Evolutionary conservation across 2,329 filamentous ascomycete genomes (phyloP), one percentile per base, ranked within the genome.

Genomic region (Chaetomium strumarium): DNA sequence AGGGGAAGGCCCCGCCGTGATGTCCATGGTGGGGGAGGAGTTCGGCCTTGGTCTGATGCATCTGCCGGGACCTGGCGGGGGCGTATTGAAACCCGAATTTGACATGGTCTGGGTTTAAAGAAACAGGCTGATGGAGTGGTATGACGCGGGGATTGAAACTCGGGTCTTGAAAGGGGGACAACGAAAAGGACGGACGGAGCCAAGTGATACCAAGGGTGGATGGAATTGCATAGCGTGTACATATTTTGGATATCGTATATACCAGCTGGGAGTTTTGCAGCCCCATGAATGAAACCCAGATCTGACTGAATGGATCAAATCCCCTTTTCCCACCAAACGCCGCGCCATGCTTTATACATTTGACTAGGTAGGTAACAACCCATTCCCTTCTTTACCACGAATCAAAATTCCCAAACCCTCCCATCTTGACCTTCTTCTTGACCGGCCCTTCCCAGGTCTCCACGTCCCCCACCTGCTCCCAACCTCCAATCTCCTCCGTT

Each of bases 401-500:
- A 70, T 96, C 91, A 68, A 99, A 99, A 69, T 96, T 95, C 2
- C 92, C 91, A 75, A 97, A 99, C 0, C 90, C 55, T n/a, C 52
- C 50, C 31, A 83, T 77, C 66, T 88, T 93, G 2, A 75, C 70
- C 72, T 96, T 97, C 72, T 96, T 97, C 69, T 81, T 84, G 4
- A 77, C 80, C 16, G 88, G 89, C 61, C 89, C 83, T 50, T 83
- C 82, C 67, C 82, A 85, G 36, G 78, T 74, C 53, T 85, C 84
- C 17, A 84, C 38, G 7, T 24, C 77, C 56, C 84, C 80, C 17
- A 76, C 41, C 68, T 51, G 47, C 63, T 68, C 43, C 59, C 57
- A 47, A 66, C 57, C 24, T 64, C 51, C 40, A 60, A 59, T 33
- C 66, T 30, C 30, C 20, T 39, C 37, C 2, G 45, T 46, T 19